These are phyloP conservation scores for Heterobasidion parviporum DNA, from an alignment of 1,284 basidiomycete genomes.

Conservation along the genomic window DNA sequence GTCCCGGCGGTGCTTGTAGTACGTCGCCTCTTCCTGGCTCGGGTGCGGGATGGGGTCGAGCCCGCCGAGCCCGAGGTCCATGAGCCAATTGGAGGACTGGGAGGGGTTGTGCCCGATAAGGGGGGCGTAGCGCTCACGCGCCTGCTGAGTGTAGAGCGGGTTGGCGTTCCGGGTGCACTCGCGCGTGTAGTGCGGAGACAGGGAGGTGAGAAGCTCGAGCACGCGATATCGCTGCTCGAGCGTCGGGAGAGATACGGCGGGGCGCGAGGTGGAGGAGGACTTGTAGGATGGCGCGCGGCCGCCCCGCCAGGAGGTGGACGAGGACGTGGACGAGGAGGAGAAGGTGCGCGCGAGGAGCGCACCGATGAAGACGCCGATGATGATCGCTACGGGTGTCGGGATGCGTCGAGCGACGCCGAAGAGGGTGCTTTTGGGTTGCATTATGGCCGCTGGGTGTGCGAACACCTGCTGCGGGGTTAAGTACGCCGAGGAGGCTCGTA, in stretches of 20 bases:
- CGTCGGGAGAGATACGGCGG: constrained; percentile 61
- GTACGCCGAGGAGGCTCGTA: no score
- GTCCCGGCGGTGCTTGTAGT: constrained; percentile 30
- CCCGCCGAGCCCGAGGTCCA: constrained; percentile 37
- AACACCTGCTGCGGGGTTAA: neutral
- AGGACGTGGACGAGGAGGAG: constrained; percentile 21
- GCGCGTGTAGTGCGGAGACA: constrained; percentile 85
- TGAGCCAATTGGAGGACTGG: constrained; percentile 55
- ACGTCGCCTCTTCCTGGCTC: constrained; percentile 14
- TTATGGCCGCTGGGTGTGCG: constrained; percentile 5
- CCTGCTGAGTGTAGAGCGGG: constrained; percentile 77
- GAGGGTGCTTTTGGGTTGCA: constrained; percentile 19
- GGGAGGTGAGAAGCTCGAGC: constrained; percentile 76
- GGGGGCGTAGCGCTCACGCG: constrained; percentile 72
- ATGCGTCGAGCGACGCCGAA: constrained; percentile 20
- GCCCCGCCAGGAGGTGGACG: constrained; percentile 34
- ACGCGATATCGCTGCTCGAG: constrained; percentile 77
- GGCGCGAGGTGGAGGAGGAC: constrained; percentile 38
- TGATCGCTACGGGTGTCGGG: constrained; percentile 46
- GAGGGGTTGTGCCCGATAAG: constrained; percentile 73
- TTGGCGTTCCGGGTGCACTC: constrained; percentile 84
- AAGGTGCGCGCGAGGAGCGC: constrained; percentile 50
- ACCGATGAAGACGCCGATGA: constrained; percentile 61
- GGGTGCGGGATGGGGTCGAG: constrained; percentile 32
- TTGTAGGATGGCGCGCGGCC: constrained; percentile 37